These are phyloP conservation scores for Capronia epimyces DNA, from an alignment of 2,329 filamentous ascomycete genomes.

Conservation along the genomic window DNA sequence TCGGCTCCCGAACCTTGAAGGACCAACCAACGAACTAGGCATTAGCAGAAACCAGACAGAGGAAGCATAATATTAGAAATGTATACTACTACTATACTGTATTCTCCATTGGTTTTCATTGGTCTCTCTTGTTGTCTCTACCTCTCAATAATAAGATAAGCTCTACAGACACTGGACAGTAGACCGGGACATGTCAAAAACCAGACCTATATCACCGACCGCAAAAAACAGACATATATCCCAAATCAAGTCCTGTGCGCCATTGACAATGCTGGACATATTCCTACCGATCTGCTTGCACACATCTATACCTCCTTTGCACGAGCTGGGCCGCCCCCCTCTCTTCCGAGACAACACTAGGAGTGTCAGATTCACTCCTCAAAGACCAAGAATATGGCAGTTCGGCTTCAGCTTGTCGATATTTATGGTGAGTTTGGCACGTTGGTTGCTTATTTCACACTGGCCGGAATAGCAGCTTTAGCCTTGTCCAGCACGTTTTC, in stretches of 20 bases:
- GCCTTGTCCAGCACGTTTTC: constrained; percentile 42
- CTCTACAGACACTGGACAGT: too few relatives aligned
- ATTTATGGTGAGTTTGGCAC: neutral
- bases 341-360: neutral
- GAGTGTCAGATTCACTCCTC: neutral
- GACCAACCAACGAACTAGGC: too few relatives aligned
- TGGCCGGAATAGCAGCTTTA: constrained; percentile 47
- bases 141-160: neutral
- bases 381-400: neutral
- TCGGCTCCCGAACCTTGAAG: too few relatives aligned
- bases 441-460: constrained; percentile 39
- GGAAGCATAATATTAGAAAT: too few relatives aligned
- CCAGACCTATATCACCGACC: too few relatives aligned
- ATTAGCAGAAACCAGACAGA: too few relatives aligned
- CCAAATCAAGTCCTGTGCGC: neutral
- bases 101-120: neutral
- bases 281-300: neutral
- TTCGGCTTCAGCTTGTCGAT: neutral
- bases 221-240: too few relatives aligned
- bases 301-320: neutral
- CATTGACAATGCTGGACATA: neutral
- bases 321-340: neutral
- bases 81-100: too few relatives aligned
- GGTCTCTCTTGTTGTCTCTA: neutral
- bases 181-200: too few relatives aligned